These are phyloP conservation scores for Dictyostelium purpureum DNA, from an alignment of 78 protist genomes.

Conservation along the genomic window DNA sequence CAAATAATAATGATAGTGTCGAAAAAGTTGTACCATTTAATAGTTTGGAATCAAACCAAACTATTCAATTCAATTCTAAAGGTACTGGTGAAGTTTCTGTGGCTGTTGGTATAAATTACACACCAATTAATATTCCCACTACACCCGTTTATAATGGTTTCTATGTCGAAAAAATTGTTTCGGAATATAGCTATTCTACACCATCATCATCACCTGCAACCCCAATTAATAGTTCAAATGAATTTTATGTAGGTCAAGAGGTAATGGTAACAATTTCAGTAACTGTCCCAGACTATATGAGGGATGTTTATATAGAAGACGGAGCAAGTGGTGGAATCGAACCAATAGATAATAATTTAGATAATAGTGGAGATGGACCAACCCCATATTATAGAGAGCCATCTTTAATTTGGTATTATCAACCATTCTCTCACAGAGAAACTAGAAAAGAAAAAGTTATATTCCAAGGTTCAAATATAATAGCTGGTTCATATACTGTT, in stretches of 20 bases:
- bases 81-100: constrained; percentile 62
- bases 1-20: background rate
- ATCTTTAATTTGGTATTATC: constrained; percentile 13
- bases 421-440: constrained; percentile 46
- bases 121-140: constrained; percentile 12
- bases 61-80: background rate
- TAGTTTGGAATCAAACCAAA: background rate
- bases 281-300: constrained; percentile 42
- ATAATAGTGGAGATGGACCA: background rate
- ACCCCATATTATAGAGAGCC: background rate
- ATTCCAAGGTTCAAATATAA: constrained; percentile 30
- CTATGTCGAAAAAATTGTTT: constrained; percentile 35
- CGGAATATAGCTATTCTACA: background rate
- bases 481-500: constrained; percentile 53
- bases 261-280: constrained; percentile 34
- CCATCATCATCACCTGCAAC: background rate
- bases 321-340: constrained; percentile 14
- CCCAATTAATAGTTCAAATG: background rate
- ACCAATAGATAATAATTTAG: constrained; percentile 58
- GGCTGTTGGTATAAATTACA: constrained; percentile 34
- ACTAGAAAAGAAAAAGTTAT: constrained; percentile 29
- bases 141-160: constrained; percentile 44
- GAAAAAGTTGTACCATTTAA: background rate
- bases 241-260: constrained; percentile 30
- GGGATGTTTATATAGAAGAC: constrained; percentile 46